Conservation (phyloP, 2,329 filamentous ascomycete species). For the Xylaria sp. region DNA sequence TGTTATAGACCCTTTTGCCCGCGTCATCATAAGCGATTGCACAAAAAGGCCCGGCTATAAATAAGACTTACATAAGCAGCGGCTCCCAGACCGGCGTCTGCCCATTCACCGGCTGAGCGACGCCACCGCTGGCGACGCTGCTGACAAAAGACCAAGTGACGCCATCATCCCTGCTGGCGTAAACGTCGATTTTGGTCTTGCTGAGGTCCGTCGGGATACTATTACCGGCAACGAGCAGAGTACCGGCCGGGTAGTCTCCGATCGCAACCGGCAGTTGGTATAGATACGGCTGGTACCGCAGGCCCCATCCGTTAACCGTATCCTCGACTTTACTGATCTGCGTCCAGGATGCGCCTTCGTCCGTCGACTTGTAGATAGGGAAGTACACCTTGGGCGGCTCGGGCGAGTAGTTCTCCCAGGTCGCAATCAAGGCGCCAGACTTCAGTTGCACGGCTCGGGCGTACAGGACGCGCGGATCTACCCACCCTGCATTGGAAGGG, state of each 20-base stretch:
- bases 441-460: constrained; percentile 49
- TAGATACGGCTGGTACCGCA: constrained; percentile 71
- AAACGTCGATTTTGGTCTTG: constrained; percentile 70
- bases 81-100: constrained; percentile 73
- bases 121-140: constrained; percentile 65
- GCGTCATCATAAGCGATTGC: rapidly evolving
- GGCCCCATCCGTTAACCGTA: constrained; percentile 65
- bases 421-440: constrained; percentile 53
- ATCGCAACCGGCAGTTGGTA: constrained; percentile 64
- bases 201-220: constrained; percentile 64
- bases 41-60: too few relatives aligned
- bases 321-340: constrained; percentile 67
- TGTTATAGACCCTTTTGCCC: constrained; percentile 54
- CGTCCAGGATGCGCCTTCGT: constrained; percentile 64
- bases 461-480: constrained; percentile 50
- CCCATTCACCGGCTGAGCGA: constrained; percentile 61
- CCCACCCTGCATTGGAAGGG: constrained; percentile 45
- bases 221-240: constrained; percentile 65
- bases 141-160: constrained; percentile 69
- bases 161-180: constrained; percentile 65
- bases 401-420: constrained; percentile 60
- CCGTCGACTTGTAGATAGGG: constrained; percentile 56
- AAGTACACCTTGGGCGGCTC: constrained; percentile 61
- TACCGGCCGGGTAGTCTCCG: constrained; percentile 64
- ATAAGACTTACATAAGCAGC: constrained; percentile 55